A percentile compares a stretch with the other conserved stretches of the same genome.
Evolutionary conservation across 768 basidiomycete species (phyloP).

Genomic region (Nidularia sp.): DNA sequence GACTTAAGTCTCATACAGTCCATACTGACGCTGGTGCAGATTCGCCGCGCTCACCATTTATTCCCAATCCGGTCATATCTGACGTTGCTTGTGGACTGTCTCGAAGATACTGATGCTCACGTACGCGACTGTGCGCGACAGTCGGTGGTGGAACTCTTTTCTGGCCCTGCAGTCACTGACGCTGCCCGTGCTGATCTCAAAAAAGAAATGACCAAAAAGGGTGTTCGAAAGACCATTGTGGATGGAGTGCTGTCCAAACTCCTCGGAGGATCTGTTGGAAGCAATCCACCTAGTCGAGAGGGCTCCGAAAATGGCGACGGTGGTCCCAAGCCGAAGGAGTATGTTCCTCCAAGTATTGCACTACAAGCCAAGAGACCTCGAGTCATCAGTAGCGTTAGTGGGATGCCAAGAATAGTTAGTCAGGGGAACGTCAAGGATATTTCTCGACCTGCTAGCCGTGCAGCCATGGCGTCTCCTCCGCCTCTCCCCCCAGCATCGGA

Average conservation of each 20-base stretch:
- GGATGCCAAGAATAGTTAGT: conserved; percentile 42
- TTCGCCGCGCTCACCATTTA: conserved; percentile 64
- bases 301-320: conserved; percentile 59
- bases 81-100: conserved; percentile 69
- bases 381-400: conserved; percentile 26
- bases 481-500: conserved; percentile 34
- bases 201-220: conserved; percentile 83
- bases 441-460: conserved; percentile 58
- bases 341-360: conserved; percentile 72
- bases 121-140: conserved; percentile 85
- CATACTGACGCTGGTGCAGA: conserved; percentile 65
- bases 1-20: conserved; percentile 28
- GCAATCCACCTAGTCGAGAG: conserved; percentile 45
- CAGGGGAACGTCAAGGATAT: conserved; percentile 43
- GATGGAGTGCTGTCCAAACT: conserved; percentile 75
- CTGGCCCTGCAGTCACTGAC: conserved; percentile 77
- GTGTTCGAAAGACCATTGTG: conserved; percentile 82
- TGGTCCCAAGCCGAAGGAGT: conserved; percentile 43
- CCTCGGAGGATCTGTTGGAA: conserved; percentile 39
- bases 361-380: conserved; percentile 52
- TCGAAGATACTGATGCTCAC: conserved; percentile 88
- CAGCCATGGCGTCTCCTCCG: conserved; percentile 43
- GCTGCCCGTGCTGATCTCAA: conserved; percentile 91
- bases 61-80: conserved; percentile 85
- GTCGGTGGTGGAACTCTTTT: conserved; percentile 81